Base-by-base conservation (phyloP, 2,329 filamentous ascomycete genomes). In the Aspergillus ustus region DNA sequence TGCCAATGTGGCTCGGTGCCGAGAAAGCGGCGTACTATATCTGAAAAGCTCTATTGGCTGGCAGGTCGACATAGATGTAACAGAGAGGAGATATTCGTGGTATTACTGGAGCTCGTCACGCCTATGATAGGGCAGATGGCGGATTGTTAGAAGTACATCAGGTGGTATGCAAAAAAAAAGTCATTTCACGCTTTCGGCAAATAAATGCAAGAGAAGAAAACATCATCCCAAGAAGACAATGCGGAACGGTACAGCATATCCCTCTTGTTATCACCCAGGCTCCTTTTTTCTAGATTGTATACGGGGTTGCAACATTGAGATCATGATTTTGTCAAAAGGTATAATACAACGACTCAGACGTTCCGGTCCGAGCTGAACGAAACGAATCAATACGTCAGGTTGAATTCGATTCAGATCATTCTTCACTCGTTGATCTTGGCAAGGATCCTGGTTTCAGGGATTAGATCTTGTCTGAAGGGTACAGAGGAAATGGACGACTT, bases 381-480 rank as follows among this genome's bases (percentile, higher is more conserved):
- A 63, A 66, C 57, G 65, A 56, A 65, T 63, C 57, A 64, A 56
- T 58, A 45, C 63, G 13, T 59, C 63, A 49, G 51, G 51, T 37
- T 40, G 55, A 59, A 37, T 53, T 58, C 43, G 54, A 59, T 52
- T 57, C 45, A 52, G 28, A 46, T 7, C 8, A 34, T 55, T 31
- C 62, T 85, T 84, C 91, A 97, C 86, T 98, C 94, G 83, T 92
- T 97, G 87, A 99, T 97, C 90, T 98, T 99, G 80, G 95, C 95
- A 64, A 99, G 88, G 71, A 99, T 92, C 80, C 94, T 97, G 72
- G 19, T 44, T n/a, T 20, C 20, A 28, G 15, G 29, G 40, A 56
- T 74, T 67, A 73, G 67, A 55, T n/a, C 15, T 7, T 15, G 25
- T n/a, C 19, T 15, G 28, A 11, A 49, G 1, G 28, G 7, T 34